Conservation (phyloP, 2,329 filamentous ascomycete species). For the Cryphonectria naterciae region DNA sequence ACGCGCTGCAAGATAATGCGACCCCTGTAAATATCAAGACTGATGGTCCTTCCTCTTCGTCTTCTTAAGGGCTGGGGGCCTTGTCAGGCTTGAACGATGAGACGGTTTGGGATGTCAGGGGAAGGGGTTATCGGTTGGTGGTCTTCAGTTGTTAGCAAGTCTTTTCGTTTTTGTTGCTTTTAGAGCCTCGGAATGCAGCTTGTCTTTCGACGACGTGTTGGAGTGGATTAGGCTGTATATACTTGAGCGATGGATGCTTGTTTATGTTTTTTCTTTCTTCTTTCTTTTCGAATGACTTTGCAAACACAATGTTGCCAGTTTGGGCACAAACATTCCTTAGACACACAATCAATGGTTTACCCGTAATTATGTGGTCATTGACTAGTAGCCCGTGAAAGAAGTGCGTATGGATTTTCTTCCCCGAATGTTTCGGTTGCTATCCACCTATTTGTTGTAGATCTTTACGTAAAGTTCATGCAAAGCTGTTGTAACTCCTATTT, state of each 20-base stretch:
- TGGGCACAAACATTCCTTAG: background rate
- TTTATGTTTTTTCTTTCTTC: too few species aligned
- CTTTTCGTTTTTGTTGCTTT: background rate
- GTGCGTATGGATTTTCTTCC: background rate
- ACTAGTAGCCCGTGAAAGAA: background rate
- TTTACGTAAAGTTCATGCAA: background rate
- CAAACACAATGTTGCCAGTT: background rate
- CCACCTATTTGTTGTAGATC: background rate
- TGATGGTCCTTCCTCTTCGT: constrained; percentile 1
- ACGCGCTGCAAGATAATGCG: background rate
- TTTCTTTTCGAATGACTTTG: background rate
- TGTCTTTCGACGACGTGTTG: background rate
- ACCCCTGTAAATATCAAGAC: constrained; percentile 18
- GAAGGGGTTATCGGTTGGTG: background rate
- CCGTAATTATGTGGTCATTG: background rate
- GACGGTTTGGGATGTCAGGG: background rate
- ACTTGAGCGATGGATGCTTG: background rate
- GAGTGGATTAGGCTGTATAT: background rate
- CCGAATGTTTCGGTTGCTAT: too few species aligned
- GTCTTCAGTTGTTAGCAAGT: background rate
- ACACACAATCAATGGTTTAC: background rate
- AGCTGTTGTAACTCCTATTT: background rate
- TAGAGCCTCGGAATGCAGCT: background rate
- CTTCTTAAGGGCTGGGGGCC: background rate
- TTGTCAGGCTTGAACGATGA: background rate